Evolutionary conservation across 495 filamentous ascomycete species (phyloP).

Genomic region (Glutinoglossum americanum): DNA sequence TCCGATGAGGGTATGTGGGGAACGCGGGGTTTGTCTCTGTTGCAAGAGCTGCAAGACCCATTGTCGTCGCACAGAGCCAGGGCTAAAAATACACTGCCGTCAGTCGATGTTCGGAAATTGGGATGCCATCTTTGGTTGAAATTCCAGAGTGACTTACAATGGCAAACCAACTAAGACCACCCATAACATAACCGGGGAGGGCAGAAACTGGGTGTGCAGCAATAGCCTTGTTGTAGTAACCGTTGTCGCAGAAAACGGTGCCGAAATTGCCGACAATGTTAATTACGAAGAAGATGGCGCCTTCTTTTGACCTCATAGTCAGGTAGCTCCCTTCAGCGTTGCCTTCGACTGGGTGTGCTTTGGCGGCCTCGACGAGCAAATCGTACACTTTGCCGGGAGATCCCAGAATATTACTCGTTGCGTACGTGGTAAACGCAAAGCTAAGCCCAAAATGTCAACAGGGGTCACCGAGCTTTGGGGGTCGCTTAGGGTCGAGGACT

Average conservation of each 20-base stretch:
- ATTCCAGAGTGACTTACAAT: slow-evolving; percentile 23
- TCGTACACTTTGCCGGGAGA: slow-evolving; percentile 70
- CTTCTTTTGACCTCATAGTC: slow-evolving; percentile 73
- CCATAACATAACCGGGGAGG: slow-evolving; percentile 80
- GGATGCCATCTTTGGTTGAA: background rate
- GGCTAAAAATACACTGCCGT: slow-evolving; percentile 19
- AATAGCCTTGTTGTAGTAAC: slow-evolving; percentile 88
- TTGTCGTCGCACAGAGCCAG: slow-evolving; percentile 79
- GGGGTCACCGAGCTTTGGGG: background rate
- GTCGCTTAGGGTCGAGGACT: background rate
- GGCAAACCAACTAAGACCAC: slow-evolving; percentile 84
- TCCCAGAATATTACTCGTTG: slow-evolving; percentile 51
- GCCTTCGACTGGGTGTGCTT: slow-evolving; percentile 55
- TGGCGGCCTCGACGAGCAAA: slow-evolving; percentile 45
- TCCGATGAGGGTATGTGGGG: slow-evolving; percentile 49
- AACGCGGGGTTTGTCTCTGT: slow-evolving; percentile 56
- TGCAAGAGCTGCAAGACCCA: slow-evolving; percentile 77
- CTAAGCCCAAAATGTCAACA: background rate
- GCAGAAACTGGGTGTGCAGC: slow-evolving; percentile 77
- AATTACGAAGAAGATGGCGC: slow-evolving; percentile 91
- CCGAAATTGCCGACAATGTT: slow-evolving; percentile 73
- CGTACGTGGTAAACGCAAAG: slow-evolving; percentile 74
- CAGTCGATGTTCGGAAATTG: background rate
- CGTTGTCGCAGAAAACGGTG: slow-evolving; percentile 43
- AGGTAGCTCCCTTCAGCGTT: slow-evolving; percentile 75